These are phyloP conservation scores for Penicillium malachiteum DNA, from an alignment of 495 filamentous ascomycete genomes.

Conservation along the genomic window DNA sequence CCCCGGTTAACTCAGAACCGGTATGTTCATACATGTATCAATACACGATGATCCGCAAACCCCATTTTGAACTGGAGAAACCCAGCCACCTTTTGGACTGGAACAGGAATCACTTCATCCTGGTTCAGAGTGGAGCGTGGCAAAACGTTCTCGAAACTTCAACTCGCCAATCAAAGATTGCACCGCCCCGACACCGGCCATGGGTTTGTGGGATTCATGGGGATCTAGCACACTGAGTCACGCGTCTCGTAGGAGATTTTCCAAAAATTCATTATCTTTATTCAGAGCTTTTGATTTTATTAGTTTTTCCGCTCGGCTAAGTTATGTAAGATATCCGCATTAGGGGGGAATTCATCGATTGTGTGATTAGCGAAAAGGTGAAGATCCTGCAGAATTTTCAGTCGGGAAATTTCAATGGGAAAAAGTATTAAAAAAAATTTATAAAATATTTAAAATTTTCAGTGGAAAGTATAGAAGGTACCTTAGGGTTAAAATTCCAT, in stretches of 20 bases:
- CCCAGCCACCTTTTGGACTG: conserved; percentile 1
- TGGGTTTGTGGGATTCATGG: conserved; percentile 5
- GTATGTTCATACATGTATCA: conserved; percentile 2
- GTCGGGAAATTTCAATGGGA: background rate
- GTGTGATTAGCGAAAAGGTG: background rate
- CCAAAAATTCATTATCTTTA: background rate
- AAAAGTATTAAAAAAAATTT: conserved; percentile 11
- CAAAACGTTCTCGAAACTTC: conserved; percentile 37
- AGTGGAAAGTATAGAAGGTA: background rate
- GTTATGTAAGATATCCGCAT: conserved; percentile 14
- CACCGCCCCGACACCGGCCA: conserved; percentile 38
- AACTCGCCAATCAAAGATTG: conserved; percentile 17
- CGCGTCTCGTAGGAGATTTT: background rate
- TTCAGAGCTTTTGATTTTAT: background rate
- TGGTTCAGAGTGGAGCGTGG: conserved; percentile 33
- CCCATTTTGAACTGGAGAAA: conserved; percentile 11
- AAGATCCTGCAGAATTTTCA: background rate
- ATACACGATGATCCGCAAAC: conserved; percentile 17
- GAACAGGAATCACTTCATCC: conserved; percentile 14
- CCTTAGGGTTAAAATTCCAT: too few species aligned
- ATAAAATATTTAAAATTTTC: background rate
- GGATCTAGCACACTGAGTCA: background rate
- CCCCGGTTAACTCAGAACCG: background rate
- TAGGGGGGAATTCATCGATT: background rate
- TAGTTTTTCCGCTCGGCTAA: conserved; percentile 1